These are phyloP conservation scores for Periconia macrospinosa DNA, from an alignment of 2,329 filamentous ascomycete genomes.

Conservation along the genomic window DNA sequence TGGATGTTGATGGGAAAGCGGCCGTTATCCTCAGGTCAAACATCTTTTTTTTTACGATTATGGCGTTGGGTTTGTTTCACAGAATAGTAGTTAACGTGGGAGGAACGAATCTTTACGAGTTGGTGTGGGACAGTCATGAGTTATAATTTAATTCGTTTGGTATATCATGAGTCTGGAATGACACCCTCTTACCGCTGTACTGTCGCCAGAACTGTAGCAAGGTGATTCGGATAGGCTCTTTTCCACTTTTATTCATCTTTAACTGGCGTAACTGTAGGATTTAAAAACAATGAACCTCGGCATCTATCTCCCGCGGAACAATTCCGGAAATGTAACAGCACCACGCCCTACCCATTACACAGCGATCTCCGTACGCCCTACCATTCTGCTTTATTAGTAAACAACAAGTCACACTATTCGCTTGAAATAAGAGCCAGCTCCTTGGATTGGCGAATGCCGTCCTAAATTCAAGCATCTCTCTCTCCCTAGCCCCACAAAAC, in stretches of 20 bases:
- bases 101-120: not conserved
- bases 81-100: not conserved
- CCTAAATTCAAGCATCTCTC: not conserved
- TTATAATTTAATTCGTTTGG: not conserved
- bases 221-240: no score
- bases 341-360: not conserved
- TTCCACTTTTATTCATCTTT: no score
- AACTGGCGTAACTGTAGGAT: no score
- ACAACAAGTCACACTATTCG: no score
- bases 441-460: no score
- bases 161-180: not conserved
- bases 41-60: not conserved
- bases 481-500: not conserved
- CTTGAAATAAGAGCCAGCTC: no score
- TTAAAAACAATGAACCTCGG: no score
- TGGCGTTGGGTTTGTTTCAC: not conserved
- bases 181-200: no score
- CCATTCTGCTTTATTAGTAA: not conserved
- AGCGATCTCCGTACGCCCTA: not conserved
- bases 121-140: not conserved
- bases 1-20: constrained; percentile 9
- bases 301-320: not conserved
- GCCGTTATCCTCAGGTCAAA: no score
- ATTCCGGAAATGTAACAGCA: not conserved
- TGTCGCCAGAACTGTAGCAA: no score